Evolutionary conservation across 177 flowering plant species (phyloP).

Genomic region (Tripterygium wilfordii): DNA sequence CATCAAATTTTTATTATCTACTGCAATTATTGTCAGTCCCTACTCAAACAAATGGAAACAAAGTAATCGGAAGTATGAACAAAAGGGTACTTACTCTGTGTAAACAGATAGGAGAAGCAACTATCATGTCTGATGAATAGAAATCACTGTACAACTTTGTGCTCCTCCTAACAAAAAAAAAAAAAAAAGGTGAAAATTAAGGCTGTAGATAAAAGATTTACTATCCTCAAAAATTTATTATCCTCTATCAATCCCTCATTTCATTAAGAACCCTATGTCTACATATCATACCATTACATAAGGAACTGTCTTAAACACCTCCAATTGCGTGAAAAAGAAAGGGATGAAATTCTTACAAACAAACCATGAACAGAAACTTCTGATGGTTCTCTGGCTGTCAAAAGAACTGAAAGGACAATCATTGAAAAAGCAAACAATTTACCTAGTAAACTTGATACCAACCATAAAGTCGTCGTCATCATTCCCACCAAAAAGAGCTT

Average conservation of each 20-base stretch:
- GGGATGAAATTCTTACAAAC: too few species aligned
- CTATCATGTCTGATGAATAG: slow-evolving; percentile 77
- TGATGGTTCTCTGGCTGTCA: too few species aligned
- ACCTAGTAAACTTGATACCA: slow-evolving; percentile 87
- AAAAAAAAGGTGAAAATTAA: background rate
- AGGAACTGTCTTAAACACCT: too few species aligned
- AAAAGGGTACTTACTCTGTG: slow-evolving; percentile 40
- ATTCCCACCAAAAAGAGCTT: slow-evolving; percentile 74
- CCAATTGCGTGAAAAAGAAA: too few species aligned
- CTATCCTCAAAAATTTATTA: too few species aligned
- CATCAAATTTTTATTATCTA: background rate
- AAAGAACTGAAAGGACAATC: too few species aligned
- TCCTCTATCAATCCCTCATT: too few species aligned
- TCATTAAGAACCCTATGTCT: too few species aligned
- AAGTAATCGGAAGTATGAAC: background rate
- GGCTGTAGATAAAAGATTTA: background rate
- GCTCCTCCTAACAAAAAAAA: slow-evolving; percentile 40
- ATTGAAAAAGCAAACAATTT: slow-evolving; percentile 2
- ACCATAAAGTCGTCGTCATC: slow-evolving; percentile 75
- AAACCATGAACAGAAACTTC: too few species aligned
- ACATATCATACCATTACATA: too few species aligned
- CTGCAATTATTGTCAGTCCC: background rate
- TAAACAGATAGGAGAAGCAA: slow-evolving; percentile 81
- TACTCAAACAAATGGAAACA: background rate
- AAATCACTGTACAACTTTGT: slow-evolving; percentile 78